Base-by-base conservation (phyloP, 192 early-diverging fungal species). In the Kappamyces sp. region DNA sequence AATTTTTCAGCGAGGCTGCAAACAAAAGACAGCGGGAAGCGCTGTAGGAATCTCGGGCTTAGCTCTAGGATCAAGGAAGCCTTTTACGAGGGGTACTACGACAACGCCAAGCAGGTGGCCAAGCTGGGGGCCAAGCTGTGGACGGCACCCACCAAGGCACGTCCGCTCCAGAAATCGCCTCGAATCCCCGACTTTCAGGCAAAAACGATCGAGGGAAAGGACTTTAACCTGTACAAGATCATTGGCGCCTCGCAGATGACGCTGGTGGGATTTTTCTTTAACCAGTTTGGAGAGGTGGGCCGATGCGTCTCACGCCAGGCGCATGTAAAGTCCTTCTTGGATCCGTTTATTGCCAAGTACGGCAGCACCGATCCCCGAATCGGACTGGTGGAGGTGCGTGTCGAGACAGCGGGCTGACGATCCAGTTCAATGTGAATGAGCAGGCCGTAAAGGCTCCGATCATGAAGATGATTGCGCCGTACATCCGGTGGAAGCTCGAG, bases 121-220 rank as follows among this genome's bases (percentile, higher is more conserved):
- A 33, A 45, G 35, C 70, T 66, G 45, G 77, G 77, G 8, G 65
- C 30, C 6, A 79, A 79, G 61, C 60, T 79, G 45, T 79, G 73
- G 73, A 65, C 64, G 34, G 77, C 77, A 3, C 65, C 65, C 4
- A 15, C 43, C 2, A 32, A 48, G n/a, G 58, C 70, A 60, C 57
- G 50, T 3, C 4, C 45, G 14, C 43, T 43, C 4, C 43, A 61
- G 46, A 68, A 9, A 9, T 15, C 40, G 31, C 71, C 71, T 6
- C 1, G 30, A 45, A 55, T 77, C 4, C 64, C 68, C 30, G 68
- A 71, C 39, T 60, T 75, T 3, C 5, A 15, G 5, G 64, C 57
- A 12, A 63, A 59, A 49, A 55, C 58, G 7, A 53, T 78, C n/a
- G 42, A 54, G 9, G 64, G 66, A 22, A 57, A 66, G 9, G 43